Conservation (phyloP, 2,329 filamentous ascomycete genomes). For the Colletotrichum sp. region DNA sequence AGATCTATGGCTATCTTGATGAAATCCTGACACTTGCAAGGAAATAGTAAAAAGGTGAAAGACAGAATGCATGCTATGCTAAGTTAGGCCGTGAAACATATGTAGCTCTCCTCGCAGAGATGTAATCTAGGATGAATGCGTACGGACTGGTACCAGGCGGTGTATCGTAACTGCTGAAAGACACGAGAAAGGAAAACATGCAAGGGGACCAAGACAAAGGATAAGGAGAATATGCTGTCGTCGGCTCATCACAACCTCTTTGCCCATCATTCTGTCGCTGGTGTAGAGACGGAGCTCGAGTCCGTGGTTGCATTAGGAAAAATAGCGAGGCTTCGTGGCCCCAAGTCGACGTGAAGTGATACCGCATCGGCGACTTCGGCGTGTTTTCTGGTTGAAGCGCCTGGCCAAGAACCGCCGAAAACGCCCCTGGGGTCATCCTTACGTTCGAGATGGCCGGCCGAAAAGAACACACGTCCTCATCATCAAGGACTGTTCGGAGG, state of each 20-base stretch:
- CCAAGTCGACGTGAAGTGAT: not conserved
- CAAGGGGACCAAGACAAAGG: not conserved
- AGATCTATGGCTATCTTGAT: not conserved
- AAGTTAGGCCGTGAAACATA: not conserved
- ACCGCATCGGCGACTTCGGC: not conserved
- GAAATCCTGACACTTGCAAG: not conserved
- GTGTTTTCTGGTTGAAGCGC: not conserved
- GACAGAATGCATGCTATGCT: not conserved
- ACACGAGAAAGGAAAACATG: not conserved
- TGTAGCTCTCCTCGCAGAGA: not conserved
- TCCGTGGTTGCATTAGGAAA: not conserved
- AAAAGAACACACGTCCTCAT: not conserved
- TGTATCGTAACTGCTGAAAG: not conserved
- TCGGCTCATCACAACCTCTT: not conserved
- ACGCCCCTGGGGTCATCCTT: not conserved
- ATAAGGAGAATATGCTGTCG: not conserved
- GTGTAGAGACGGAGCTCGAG: not conserved
- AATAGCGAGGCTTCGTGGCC: not conserved
- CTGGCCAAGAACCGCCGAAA: not conserved
- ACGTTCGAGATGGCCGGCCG: not conserved
- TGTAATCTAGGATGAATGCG: not conserved
- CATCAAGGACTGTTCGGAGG: not conserved
- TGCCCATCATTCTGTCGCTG: not conserved
- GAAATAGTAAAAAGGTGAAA: not conserved
- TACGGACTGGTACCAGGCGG: not conserved